Base-by-base conservation (phyloP, 495 filamentous ascomycete genomes). In the Delitschia confertaspora region DNA sequence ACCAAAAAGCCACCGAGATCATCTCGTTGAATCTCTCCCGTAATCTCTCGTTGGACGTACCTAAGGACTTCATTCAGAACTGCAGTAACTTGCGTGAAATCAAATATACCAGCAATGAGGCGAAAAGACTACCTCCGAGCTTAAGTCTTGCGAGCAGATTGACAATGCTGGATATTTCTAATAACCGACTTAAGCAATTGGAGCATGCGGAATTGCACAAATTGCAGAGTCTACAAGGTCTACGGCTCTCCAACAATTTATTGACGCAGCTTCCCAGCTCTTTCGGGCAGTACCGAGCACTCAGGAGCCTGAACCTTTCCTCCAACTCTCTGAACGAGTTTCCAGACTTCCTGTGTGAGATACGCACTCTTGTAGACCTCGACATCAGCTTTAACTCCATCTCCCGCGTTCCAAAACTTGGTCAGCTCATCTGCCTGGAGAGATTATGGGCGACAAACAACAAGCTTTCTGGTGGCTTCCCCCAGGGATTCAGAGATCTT, bases 361-460 rank as follows among this genome's bases (percentile, higher is more conserved):
- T 99, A 17, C 79, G 76, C 52, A 83, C 79, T 23, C 67, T 99
- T 20, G 83, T 93, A 23, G 89, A 99, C 58, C 76, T 99, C 11
- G 93, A 99, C 53, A 76, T 99, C 57, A 95, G 88, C 57, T 99
- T 99, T 73, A 99, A 99, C 56, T 73, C 76, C 10, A 95, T 99
- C 37, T 69, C 73, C 29, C 70, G 58, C 46, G 64, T 96, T 20
- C 87, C 87, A 0, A 75, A 82, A 37, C 80, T 99, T 51, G 86
- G 88, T 6, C 73, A 76, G 38, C 64, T 99, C 42, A 74, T 65
- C 9, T 79, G 74, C 22, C 68, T 99, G 31, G 93, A 96, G 63
- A 78, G 88, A 33, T 73, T 99, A 26, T 88, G 86, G 69, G 87
- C 93, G 56, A 95, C 91, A 0, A 99, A 96, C 65, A 99, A 99